Base-by-base conservation (phyloP, 164 flowering plant species). In the Kingdonia uniflora region DNA sequence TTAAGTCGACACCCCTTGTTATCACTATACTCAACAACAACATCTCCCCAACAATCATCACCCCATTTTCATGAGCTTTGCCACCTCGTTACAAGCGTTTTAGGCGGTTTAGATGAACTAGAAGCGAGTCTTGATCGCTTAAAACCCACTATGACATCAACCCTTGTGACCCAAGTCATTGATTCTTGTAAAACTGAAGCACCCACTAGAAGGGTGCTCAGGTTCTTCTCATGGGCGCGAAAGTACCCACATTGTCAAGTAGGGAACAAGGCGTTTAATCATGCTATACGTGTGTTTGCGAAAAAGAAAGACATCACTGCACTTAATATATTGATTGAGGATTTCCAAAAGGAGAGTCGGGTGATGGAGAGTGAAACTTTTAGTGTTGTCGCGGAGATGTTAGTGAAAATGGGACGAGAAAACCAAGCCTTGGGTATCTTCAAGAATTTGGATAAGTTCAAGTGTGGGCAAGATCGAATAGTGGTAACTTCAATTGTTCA, bases 351-450 rank as follows among this genome's bases (percentile, higher is more conserved):
- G 53, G 83, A 80, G 57, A 63, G 61, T 12, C 59, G 86, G 23
- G 68, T 23, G 25, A 71, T 84, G 84, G 83, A 80, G 43, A 42
- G 48, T 0, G 70, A 59, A 37, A 79, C 86, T 22, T 87, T 76
- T 65, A 26, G 77, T 48, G 17, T 71, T 53, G 76, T 84, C 5
- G 83, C 81, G 14, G 82, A 82, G 61, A 54, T 70, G 14, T 67
- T 84, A 56, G 81, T 87, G 16, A 79, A 71, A 45, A 23, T 71
- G 24, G 81, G 84, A 16, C 76, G 68, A 67, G 87, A 76, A 67
- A 84, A 82, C 56, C 76, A 82, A 14, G 96, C 90, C 14, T 61
- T 84, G 60, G 80, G 88, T 14, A 56, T 84, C 24, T 84, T 84
- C 60, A 87, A 84, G 75, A 84, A 73, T 72, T 70, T 80, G 71